These are phyloP conservation scores for Phytophthora colocasiae DNA, from an alignment of 352 stramenopile species.

Conservation along the genomic window DNA sequence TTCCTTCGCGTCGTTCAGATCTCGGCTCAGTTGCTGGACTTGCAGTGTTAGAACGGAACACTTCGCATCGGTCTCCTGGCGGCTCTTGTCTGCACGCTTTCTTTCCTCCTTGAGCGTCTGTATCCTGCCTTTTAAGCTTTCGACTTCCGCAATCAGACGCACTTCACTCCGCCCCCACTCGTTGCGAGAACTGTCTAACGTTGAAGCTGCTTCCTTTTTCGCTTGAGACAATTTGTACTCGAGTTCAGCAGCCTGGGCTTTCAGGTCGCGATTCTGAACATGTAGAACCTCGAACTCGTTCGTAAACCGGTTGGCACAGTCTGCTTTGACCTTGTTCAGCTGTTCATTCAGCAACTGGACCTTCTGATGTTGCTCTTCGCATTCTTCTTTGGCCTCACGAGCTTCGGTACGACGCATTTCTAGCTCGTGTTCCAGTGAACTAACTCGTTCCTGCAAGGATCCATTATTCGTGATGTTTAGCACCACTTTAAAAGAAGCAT, in stretches of 20 bases:
- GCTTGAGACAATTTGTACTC: conserved; percentile 59
- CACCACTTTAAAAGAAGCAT: not conserved
- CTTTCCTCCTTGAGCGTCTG: conserved; percentile 73
- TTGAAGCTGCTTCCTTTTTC: conserved; percentile 48
- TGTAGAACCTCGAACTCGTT: conserved; percentile 62
- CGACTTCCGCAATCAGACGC: conserved; percentile 62
- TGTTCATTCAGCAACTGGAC: conserved; percentile 75
- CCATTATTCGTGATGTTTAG: conserved; percentile 2
- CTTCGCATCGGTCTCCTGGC: conserved; percentile 59
- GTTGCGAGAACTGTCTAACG: conserved; percentile 42
- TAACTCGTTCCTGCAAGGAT: conserved; percentile 43
- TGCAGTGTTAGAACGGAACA: conserved; percentile 51
- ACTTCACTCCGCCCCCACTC: conserved; percentile 66
- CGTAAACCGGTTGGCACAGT: conserved; percentile 59
- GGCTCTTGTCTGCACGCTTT: conserved; percentile 49
- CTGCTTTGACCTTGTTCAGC: conserved; percentile 77
- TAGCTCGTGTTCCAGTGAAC: conserved; percentile 57
- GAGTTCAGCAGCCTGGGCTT: conserved; percentile 51
- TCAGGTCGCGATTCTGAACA: conserved; percentile 70
- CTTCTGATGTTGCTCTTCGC: conserved; percentile 71
- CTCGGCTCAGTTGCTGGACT: conserved; percentile 62
- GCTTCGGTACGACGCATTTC: conserved; percentile 64
- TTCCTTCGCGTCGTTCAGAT: conserved; percentile 66
- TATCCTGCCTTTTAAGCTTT: conserved; percentile 60
- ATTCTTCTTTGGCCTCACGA: conserved; percentile 66